These are phyloP conservation scores for Malbranchea zuffiana DNA, from an alignment of 2,329 filamentous ascomycete genomes.

Conservation along the genomic window DNA sequence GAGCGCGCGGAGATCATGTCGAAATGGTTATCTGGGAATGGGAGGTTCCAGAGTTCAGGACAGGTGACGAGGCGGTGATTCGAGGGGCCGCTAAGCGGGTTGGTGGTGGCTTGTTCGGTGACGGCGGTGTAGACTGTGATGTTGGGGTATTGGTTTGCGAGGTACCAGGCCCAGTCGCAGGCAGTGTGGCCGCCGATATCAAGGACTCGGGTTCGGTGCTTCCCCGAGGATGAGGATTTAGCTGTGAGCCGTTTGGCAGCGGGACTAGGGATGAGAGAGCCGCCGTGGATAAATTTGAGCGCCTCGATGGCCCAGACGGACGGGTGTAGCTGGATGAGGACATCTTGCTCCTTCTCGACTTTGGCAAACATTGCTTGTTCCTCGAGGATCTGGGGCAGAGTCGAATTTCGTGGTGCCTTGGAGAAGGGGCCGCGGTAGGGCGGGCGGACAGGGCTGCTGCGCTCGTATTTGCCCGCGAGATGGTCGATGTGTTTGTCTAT, in stretches of 20 bases:
- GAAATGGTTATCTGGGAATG: conserved; percentile 77
- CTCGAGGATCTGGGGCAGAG: conserved; percentile 50
- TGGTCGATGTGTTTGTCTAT: conserved; percentile 64
- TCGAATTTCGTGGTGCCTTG: conserved; percentile 60
- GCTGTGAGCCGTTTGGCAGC: conserved; percentile 32
- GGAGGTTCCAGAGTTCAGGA: conserved; percentile 63
- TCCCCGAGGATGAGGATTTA: conserved; percentile 25
- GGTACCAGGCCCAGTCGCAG: conserved; percentile 94
- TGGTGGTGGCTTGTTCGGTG: conserved; percentile 61
- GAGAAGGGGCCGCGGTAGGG: conserved; percentile 59
- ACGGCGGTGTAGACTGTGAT: conserved; percentile 81
- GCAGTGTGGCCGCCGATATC: conserved; percentile 77
- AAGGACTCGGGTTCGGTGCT: conserved; percentile 54
- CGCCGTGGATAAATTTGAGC: conserved; percentile 49
- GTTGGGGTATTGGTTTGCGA: conserved; percentile 73
- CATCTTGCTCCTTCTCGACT: conserved; percentile 67
- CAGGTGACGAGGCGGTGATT: conserved; percentile 83
- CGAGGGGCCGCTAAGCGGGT: conserved; percentile 64
- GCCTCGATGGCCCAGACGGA: conserved; percentile 54
- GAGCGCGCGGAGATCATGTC: conserved; percentile 85
- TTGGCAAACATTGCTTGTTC: conserved; percentile 30
- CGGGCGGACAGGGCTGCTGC: conserved; percentile 59
- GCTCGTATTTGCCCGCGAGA: conserved; percentile 73
- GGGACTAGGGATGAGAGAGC: conserved; percentile 47
- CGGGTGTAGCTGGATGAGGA: conserved; percentile 56